Conservation (phyloP, 164 flowering plant genomes). For the Dillenia suffruticosa region DNA sequence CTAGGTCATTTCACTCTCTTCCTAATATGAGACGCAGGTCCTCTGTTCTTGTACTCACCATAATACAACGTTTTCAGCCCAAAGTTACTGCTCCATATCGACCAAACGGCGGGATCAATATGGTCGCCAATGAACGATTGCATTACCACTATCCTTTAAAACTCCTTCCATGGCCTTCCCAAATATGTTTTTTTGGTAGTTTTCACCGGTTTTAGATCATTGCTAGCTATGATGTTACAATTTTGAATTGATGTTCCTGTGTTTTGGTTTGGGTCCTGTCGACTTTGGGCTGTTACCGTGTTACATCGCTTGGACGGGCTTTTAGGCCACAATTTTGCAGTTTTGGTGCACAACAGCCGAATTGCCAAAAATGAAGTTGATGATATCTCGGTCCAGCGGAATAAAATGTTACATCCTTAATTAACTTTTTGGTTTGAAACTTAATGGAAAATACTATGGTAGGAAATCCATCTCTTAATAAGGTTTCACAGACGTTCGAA, state of each 20-base stretch:
- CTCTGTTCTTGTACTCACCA: slow-evolving; percentile 24
- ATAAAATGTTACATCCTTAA: too few relatives aligned
- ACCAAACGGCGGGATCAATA: slow-evolving; percentile 26
- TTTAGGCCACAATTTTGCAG: slow-evolving; percentile 31
- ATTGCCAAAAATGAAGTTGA: too few relatives aligned
- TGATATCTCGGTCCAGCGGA: too few relatives aligned
- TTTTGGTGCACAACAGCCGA: slow-evolving; percentile 45
- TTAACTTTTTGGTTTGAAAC: too few relatives aligned
- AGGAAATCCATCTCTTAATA: too few relatives aligned
- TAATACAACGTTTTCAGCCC: slow-evolving; percentile 18
- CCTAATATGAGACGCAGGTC: slow-evolving; percentile 14
- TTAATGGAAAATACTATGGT: too few relatives aligned
- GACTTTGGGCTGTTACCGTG: slow-evolving; percentile 54
- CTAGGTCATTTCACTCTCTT: slow-evolving; percentile 26
- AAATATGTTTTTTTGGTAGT: slow-evolving; percentile 25
- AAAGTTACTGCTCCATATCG: slow-evolving; percentile 6
- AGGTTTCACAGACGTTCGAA: too few relatives aligned
- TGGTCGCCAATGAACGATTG: slow-evolving; percentile 33
- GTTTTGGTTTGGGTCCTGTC: slow-evolving; percentile 37
- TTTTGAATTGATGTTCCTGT: slow-evolving; percentile 46
- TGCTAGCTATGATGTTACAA: slow-evolving; percentile 14
- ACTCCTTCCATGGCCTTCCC: slow-evolving; percentile 52
- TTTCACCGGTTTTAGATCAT: slow-evolving; percentile 38
- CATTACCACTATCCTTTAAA: slow-evolving; percentile 42
- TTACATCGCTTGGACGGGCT: slow-evolving; percentile 34